Conservation (phyloP, 495 filamentous ascomycete genomes). For the Lentithecium fluviatile region DNA sequence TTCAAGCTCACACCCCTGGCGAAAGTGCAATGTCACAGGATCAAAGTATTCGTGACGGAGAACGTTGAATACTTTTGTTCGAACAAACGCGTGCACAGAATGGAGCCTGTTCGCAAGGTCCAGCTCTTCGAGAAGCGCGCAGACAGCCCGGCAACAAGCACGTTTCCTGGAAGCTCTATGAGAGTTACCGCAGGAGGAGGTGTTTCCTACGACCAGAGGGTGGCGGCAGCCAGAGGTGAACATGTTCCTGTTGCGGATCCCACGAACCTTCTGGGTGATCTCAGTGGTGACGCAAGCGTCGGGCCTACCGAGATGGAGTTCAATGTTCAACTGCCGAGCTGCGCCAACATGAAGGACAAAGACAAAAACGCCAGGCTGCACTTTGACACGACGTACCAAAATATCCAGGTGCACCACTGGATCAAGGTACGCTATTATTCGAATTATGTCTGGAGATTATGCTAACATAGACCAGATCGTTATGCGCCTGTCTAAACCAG, state of each 20-base stretch:
- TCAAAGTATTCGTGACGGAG: conserved; percentile 94
- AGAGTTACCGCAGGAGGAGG: conserved; percentile 81
- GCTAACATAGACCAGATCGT: conserved; percentile 69
- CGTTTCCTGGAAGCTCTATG: conserved; percentile 77
- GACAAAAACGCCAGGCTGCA: conserved; percentile 73
- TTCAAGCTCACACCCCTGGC: conserved; percentile 96
- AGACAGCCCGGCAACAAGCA: conserved; percentile 71
- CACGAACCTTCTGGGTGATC: conserved; percentile 78
- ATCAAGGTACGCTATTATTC: conserved; percentile 74
- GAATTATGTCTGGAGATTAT: conserved; percentile 3
- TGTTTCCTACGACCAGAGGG: conserved; percentile 61
- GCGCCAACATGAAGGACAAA: conserved; percentile 76
- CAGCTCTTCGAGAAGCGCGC: conserved; percentile 88
- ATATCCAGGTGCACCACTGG: conserved; percentile 97
- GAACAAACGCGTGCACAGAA: conserved; percentile 82
- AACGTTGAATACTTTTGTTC: conserved; percentile 90
- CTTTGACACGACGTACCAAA: conserved; percentile 93
- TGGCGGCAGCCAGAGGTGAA: conserved; percentile 59
- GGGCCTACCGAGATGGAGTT: conserved; percentile 97
- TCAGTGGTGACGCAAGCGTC: conserved; percentile 63
- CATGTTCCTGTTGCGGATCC: conserved; percentile 52
- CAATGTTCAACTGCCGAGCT: conserved; percentile 90
- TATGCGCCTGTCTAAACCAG: conserved; percentile 87
- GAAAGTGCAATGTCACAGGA: conserved; percentile 93
- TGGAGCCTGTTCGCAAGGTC: conserved; percentile 82